phyloP scores from a whole-genome alignment of 176 grass and related monocot genomes.

The Triticum timopheevii region DNA sequence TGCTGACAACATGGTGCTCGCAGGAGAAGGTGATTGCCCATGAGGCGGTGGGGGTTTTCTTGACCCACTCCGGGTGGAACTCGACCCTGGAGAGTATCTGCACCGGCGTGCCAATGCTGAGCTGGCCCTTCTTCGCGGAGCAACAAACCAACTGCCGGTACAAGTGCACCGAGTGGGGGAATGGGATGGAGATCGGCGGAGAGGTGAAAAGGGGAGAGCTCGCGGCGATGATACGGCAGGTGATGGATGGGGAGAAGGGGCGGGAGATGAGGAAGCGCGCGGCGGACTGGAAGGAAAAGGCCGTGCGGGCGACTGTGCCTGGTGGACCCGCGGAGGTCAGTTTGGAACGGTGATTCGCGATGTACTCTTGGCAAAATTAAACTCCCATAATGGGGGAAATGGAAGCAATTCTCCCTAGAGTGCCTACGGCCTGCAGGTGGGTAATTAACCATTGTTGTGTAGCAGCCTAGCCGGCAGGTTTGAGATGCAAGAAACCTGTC shows the following conservation, averaged over 20 bases:
- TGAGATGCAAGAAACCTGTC: no score
- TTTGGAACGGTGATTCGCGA: background rate
- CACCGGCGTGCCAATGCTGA: conserved; percentile 57
- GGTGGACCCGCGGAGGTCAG: conserved; percentile 6
- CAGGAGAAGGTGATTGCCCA: conserved; percentile 58
- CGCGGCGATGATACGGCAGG: conserved; percentile 37
- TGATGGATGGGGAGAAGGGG: conserved; percentile 53
- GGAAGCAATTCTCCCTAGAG: no score
- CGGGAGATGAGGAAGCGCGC: conserved; percentile 43
- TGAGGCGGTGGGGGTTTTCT: conserved; percentile 47
- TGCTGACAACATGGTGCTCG: conserved; percentile 58
- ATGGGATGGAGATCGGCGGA: conserved; percentile 54
- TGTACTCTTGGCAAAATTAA: background rate
- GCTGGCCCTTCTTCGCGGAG: conserved; percentile 81
- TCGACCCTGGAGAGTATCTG: conserved; percentile 34
- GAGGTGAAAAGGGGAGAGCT: conserved; percentile 44
- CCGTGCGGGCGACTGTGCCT: background rate
- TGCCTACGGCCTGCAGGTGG: no score
- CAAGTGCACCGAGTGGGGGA: conserved; percentile 54
- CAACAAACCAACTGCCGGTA: conserved; percentile 65
- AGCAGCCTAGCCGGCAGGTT: no score
- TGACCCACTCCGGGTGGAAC: conserved; percentile 1
- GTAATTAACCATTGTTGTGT: no score
- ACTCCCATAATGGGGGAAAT: no score
- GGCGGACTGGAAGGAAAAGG: conserved; percentile 41